Evolutionary conservation across 2,329 filamentous ascomycete species (phyloP).

Genomic region (Colletotrichum sp.): DNA sequence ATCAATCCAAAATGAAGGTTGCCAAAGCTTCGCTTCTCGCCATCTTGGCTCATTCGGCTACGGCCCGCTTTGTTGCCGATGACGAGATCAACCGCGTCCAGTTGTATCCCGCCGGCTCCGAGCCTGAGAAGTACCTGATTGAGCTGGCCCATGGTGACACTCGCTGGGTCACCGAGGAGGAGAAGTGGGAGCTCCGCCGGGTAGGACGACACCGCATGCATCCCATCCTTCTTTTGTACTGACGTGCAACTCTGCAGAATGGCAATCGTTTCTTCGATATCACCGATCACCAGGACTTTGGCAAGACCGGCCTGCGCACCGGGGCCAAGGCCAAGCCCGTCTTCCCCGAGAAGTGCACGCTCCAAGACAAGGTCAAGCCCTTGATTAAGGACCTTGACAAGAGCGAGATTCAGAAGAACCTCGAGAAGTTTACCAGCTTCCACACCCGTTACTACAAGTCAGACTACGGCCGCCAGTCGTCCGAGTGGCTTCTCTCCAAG

Average conservation of each 20-base stretch:
- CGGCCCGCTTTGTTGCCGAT: slow-evolving; percentile 61
- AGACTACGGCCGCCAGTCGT: slow-evolving; percentile 80
- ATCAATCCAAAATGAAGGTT: slow-evolving; percentile 53
- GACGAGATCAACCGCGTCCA: slow-evolving; percentile 56
- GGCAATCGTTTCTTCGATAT: slow-evolving; percentile 95
- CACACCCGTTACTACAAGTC: slow-evolving; percentile 85
- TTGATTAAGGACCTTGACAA: slow-evolving; percentile 75
- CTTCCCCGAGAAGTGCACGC: slow-evolving; percentile 70
- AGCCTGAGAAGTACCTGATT: slow-evolving; percentile 70
- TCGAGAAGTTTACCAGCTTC: slow-evolving; percentile 80
- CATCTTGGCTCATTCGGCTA: slow-evolving; percentile 58
- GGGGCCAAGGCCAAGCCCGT: slow-evolving; percentile 47
- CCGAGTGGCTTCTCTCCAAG: slow-evolving; percentile 82
- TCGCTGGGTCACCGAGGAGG: slow-evolving; percentile 87
- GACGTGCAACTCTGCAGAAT: slow-evolving; percentile 55
- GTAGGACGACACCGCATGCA: slow-evolving; percentile 52
- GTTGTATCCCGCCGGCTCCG: slow-evolving; percentile 47
- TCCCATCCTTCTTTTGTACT: neutral
- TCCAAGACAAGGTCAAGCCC: slow-evolving; percentile 70
- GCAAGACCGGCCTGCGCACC: slow-evolving; percentile 43
- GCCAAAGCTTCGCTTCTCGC: slow-evolving; percentile 57
- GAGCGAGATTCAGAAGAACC: slow-evolving; percentile 75
- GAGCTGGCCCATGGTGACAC: slow-evolving; percentile 86
- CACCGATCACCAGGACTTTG: slow-evolving; percentile 74
- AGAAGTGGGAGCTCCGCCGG: slow-evolving; percentile 90